Evolutionary conservation across 2,329 filamentous ascomycete species (phyloP).

Genomic region (Dactylellina cionopaga): DNA sequence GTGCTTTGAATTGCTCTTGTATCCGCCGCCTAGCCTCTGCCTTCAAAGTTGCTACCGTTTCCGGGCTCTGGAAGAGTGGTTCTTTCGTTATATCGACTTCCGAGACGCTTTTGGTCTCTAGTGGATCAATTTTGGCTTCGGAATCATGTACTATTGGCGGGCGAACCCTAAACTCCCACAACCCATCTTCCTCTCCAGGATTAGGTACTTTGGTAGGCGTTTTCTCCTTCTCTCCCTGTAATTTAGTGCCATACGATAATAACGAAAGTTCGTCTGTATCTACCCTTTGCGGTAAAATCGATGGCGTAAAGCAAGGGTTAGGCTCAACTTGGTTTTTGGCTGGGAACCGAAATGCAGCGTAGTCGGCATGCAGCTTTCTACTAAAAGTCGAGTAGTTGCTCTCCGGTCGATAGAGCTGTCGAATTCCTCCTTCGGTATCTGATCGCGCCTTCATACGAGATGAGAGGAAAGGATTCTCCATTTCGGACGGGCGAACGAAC

Average conservation of each 20-base stretch:
- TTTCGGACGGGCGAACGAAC: conserved; percentile 7
- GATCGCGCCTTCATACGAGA: conserved; percentile 26
- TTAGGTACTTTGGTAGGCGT: conserved; percentile 2
- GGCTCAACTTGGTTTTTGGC: conserved; percentile 5
- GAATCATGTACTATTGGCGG: conserved; percentile 20
- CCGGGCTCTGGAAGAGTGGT: conserved; percentile 10
- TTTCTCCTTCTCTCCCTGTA: conserved; percentile 14
- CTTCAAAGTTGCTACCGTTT: conserved; percentile 23
- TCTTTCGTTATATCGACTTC: conserved; percentile 24
- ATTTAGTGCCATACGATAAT: neutral
- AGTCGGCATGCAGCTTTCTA: conserved; percentile 27
- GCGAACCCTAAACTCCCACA: conserved; percentile 28
- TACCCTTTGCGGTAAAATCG: conserved; percentile 5
- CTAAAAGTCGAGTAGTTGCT: conserved; percentile 17
- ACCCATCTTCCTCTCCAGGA: neutral
- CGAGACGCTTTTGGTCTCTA: conserved; percentile 23
- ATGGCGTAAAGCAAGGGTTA: conserved; percentile 26
- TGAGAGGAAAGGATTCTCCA: conserved; percentile 34
- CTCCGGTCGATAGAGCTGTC: conserved; percentile 34
- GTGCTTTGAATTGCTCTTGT: conserved; percentile 48
- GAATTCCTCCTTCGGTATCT: conserved; percentile 38
- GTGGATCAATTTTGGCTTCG: neutral
- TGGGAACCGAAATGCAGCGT: conserved; percentile 9
- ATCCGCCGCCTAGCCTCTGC: conserved; percentile 37
- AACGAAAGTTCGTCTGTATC: neutral